These are phyloP conservation scores for Colletotrichum gigasporum DNA, from an alignment of 2,329 filamentous ascomycete species.

Conservation along the genomic window DNA sequence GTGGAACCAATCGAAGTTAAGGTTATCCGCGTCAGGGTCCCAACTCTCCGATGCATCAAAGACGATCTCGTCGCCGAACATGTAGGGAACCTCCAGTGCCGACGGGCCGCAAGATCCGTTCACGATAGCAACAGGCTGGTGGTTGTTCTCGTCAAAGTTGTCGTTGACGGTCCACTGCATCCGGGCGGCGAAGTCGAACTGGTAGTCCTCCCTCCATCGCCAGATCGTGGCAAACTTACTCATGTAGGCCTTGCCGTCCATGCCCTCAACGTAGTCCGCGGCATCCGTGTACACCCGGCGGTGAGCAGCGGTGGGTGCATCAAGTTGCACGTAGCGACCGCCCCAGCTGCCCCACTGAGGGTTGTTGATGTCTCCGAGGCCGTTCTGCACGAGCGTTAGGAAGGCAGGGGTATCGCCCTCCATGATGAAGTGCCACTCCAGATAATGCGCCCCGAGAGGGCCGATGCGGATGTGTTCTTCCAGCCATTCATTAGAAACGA, in stretches of 20 bases:
- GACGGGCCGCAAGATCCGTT: constrained; percentile 51
- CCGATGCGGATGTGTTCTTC: constrained; percentile 61
- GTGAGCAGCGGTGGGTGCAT: constrained; percentile 24
- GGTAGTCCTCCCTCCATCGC: constrained; percentile 50
- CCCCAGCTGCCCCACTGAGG: constrained; percentile 60
- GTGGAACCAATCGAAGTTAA: constrained; percentile 61
- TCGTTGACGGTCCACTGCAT: constrained; percentile 47
- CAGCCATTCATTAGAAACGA: constrained; percentile 60
- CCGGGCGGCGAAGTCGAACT: constrained; percentile 51
- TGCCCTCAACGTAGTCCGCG: constrained; percentile 38
- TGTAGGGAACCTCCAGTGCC: constrained; percentile 42
- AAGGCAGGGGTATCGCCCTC: constrained; percentile 63
- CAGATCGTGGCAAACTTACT: constrained; percentile 48
- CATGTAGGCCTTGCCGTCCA: constrained; percentile 37
- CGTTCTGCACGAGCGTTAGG: constrained; percentile 58
- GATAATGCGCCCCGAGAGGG: constrained; percentile 53
- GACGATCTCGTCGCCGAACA: constrained; percentile 47
- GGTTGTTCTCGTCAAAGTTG: constrained; percentile 46
- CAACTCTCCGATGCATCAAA: constrained; percentile 56
- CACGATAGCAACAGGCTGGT: constrained; percentile 54
- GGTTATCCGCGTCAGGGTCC: constrained; percentile 52
- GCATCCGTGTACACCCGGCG: constrained; percentile 36
- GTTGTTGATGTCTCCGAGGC: constrained; percentile 53
- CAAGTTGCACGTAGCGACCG: constrained; percentile 48
- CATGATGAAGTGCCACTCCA: constrained; percentile 57